Evolutionary conservation across 805 yeast species (phyloP).

Genomic region (Phaffomyces antillensis): DNA sequence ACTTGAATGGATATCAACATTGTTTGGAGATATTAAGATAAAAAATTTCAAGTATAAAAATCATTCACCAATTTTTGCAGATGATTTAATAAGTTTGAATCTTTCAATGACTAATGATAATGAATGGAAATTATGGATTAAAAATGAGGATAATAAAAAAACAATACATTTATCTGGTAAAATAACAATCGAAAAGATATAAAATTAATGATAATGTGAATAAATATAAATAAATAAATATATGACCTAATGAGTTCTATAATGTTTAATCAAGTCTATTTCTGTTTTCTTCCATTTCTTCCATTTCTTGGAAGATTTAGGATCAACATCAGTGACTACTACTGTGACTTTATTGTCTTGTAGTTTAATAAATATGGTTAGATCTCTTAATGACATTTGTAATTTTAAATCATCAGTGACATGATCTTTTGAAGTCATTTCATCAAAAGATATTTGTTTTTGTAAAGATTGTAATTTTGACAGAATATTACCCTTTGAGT

Average conservation of each 20-base stretch:
- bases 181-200: conserved; percentile 6
- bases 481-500: conserved; percentile 16
- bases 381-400: conserved; percentile 33
- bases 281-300: conserved; percentile 43
- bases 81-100: conserved; percentile 22
- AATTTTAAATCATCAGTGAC: conserved; percentile 17
- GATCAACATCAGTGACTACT: conserved; percentile 44
- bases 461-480: conserved; percentile 20
- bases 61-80: conserved; percentile 34
- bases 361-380: conserved; percentile 28
- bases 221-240: not conserved
- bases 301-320: conserved; percentile 40
- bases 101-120: conserved; percentile 4
- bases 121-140: conserved; percentile 17
- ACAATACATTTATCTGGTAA: conserved; percentile 11
- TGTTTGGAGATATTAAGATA: conserved; percentile 16
- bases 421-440: not conserved
- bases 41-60: conserved; percentile 36
- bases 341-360: not conserved
- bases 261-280: conserved; percentile 20
- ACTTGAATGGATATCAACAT: conserved; percentile 41
- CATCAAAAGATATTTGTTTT: not conserved
- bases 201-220: not conserved
- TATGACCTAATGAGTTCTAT: conserved; percentile 8
- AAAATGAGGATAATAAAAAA: conserved; percentile 7